Evolutionary conservation across 148 eudicot species (phyloP), one percentile per base, ranked within the genome.

Genomic region (Rhododendron griersonianum): DNA sequence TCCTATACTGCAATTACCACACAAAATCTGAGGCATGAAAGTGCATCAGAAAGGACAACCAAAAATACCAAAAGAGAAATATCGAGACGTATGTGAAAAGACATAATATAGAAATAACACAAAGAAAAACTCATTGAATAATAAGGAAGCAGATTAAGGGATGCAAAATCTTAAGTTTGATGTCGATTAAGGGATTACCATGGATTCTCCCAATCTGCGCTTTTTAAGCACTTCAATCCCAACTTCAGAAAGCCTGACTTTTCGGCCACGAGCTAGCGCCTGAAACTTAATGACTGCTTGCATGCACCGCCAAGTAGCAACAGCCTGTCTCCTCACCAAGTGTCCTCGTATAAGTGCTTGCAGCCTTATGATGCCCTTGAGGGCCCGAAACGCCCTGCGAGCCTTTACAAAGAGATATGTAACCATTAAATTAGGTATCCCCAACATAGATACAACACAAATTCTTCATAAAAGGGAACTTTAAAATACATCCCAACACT

Each of bases 301-400:
- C 95, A 93, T 91, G 86, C 92, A 93, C 57, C 82, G 89, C 84
- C 92, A 87, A 81, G 95, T 92, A 53, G 91, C 88, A 86, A 89
- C 91, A 39, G 95, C 95, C 84, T 93, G 95, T 77, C 95, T 92
- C 87, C 95, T 90, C 18, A 93, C 95, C 89, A 92, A 88, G 86
- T 92, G 94, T 61, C 95, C 95, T 44, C 95, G 93, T 81, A 91
- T 87, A 71, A 93, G 94, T 67, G 95, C 95, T 92, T 93, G 95
- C 69, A 93, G 87, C 91, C 92, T 92, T 90, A 91, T 92, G 78
- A 93, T 92, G 81, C 95, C 94, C 87, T 92, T 91, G 48, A 92
- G 93, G 82, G 93, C 92, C 79, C 90, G 84, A 86, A 92, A 91
- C 67, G 93, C 91, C 41, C 93, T 89, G 65, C 93, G 91, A 79